Base-by-base conservation (phyloP, 148 eudicot species). In the Rhododendron ovatum region DNA sequence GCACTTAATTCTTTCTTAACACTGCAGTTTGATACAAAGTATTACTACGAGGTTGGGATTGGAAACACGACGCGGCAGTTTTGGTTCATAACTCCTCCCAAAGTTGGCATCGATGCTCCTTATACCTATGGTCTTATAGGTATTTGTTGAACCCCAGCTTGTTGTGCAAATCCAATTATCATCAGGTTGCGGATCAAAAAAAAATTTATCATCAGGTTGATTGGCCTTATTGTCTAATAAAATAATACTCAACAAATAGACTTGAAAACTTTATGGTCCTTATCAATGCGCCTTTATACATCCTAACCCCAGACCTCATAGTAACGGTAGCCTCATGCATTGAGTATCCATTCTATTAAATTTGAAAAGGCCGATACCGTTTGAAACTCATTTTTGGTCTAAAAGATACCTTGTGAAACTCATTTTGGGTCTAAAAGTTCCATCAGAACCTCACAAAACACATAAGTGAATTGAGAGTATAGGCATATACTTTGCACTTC, bases 81-180 rank as follows among this genome's bases (percentile, higher is more conserved):
- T 88, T 96, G 98, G 98, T 96, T 96, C 86, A 26, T 80, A 39
- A 96, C 98, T 43, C 98, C 98, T 71, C 96, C 98, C 8, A 79
- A 86, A 87, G 53, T 90, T 85, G 98, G 98, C 73, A 98, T 94
- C 39, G 94, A 96, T 90, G 92, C 91, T 86, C 94, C 98, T 88
- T 96, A 96, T 85, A 93, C 96, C 57, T 94, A 94, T 87, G 98
- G 98, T 83, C 93, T 95, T 47, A 93, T 95, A 89, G 98, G 98
- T 94, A 95, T 50, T 71, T 81, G 73, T 90, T 82, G 55, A 57
- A 28, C n/a, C 63, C 1, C 78, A 18, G 10, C 53, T 75, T 28
- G 22, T 73, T 30, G 7, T 61, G 30, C 30, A 5, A 22, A 26
- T 76, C 37, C 35, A 83, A 77, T 59, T 83, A 35, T 43, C 55